Evolutionary conservation across 2,329 filamentous ascomycete genomes (phyloP).

Genomic region (Alternaria atra): DNA sequence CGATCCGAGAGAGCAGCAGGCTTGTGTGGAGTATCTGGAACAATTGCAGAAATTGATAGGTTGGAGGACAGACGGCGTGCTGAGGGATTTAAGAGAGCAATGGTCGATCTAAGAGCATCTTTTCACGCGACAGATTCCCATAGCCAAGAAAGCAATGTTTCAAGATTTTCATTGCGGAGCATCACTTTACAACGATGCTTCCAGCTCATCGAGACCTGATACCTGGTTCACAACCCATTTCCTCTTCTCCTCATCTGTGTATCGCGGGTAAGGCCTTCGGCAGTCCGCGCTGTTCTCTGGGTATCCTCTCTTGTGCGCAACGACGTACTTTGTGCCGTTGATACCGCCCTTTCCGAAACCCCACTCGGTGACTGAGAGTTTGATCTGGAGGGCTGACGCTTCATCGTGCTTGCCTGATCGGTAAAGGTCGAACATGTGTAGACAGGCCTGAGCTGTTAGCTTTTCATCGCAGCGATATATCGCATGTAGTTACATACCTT

Average conservation of each 20-base stretch:
- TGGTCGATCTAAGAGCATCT: conserved; percentile 15
- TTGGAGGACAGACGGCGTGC: conserved; percentile 40
- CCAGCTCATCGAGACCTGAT: conserved; percentile 42
- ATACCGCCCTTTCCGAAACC: conserved; percentile 68
- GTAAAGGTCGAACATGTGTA: conserved; percentile 60
- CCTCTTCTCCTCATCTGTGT: conserved; percentile 57
- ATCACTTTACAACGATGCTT: conserved; percentile 31
- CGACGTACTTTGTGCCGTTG: conserved; percentile 69
- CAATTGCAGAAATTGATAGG: conserved; percentile 34
- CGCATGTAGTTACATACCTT: conserved; percentile 41
- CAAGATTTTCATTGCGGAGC: background rate
- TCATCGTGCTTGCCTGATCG: conserved; percentile 58
- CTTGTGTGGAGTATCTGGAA: conserved; percentile 40
- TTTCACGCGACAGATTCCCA: background rate
- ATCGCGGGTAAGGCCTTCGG: conserved; percentile 64
- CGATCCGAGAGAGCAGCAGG: conserved; percentile 36
- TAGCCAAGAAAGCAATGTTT: background rate
- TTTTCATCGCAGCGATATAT: background rate
- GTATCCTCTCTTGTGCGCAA: conserved; percentile 64
- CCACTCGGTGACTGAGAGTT: conserved; percentile 64
- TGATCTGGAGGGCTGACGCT: conserved; percentile 60
- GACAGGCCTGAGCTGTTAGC: conserved; percentile 48
- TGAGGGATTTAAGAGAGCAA: conserved; percentile 36
- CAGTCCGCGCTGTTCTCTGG: conserved; percentile 61
- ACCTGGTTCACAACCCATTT: conserved; percentile 55